A percentile compares a stretch with the other conserved stretches of the same genome.
phyloP scores from a whole-genome alignment of 2,329 filamentous ascomycete genomes.

The Ascosphaera apis region DNA sequence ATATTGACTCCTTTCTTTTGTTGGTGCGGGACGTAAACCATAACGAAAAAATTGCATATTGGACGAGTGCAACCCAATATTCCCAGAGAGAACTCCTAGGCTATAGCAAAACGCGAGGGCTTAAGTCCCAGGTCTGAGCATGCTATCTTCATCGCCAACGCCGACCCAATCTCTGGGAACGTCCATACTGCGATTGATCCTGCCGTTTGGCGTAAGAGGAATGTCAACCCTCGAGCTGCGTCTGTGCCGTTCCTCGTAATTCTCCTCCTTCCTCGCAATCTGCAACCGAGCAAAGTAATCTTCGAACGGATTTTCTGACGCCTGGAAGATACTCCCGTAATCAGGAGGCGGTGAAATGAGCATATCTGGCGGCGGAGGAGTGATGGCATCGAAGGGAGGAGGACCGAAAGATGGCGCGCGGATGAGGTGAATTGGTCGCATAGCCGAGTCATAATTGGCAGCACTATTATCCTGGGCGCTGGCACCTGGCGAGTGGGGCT shows the following conservation, averaged over 20 bases:
- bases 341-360: constrained; percentile 61
- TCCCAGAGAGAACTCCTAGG: too few relatives aligned
- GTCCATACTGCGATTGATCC: constrained; percentile 42
- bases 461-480: constrained; percentile 24
- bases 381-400: constrained; percentile 63
- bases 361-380: constrained; percentile 45
- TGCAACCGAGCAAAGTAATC: constrained; percentile 73
- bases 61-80: too few relatives aligned
- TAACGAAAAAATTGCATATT: too few relatives aligned
- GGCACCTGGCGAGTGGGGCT: constrained; percentile 11
- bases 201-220: constrained; percentile 38
- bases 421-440: constrained; percentile 60
- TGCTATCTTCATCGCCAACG: constrained; percentile 1
- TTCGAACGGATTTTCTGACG: constrained; percentile 28
- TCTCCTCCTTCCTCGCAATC: constrained; percentile 36
- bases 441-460: constrained; percentile 22
- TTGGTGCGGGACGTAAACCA: too few relatives aligned
- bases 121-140: too few relatives aligned
- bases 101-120: too few relatives aligned
- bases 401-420: constrained; percentile 71
- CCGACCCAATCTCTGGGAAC: constrained; percentile 31
- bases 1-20: too few relatives aligned
- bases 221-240: constrained; percentile 26
- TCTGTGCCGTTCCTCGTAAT: constrained; percentile 26
- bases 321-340: constrained; percentile 59